phyloP scores from a whole-genome alignment of 805 yeast species.

The Metschnikowia gelsemii region DNA sequence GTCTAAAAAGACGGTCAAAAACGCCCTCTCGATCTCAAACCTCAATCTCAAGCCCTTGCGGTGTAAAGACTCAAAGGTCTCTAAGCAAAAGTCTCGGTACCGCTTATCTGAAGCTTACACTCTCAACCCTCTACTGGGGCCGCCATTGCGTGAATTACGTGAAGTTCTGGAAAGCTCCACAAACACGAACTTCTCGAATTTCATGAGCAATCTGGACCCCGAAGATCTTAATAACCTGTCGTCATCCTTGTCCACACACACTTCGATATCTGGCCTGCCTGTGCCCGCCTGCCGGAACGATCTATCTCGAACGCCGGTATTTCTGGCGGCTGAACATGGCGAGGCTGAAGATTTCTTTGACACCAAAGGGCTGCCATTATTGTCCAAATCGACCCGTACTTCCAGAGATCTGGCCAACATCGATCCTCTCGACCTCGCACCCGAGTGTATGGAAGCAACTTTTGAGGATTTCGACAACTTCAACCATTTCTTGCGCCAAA shows the following conservation, averaged over 20 bases:
- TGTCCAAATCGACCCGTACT: conserved; percentile 5
- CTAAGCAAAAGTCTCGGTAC: conserved; percentile 43
- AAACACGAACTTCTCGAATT: conserved; percentile 15
- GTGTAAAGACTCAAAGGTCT: conserved; percentile 31
- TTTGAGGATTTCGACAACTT: conserved; percentile 26
- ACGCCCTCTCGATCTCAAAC: conserved; percentile 34
- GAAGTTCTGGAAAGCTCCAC: conserved; percentile 18
- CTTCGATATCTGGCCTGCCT: conserved; percentile 8
- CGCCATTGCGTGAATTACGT: conserved; percentile 17
- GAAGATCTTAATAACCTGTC: conserved; percentile 1
- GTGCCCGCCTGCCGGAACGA: neutral
- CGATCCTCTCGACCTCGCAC: conserved; percentile 7
- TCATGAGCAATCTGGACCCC: conserved; percentile 13
- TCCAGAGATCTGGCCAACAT: conserved; percentile 2
- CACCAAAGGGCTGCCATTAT: conserved; percentile 11
- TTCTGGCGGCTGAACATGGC: conserved; percentile 1
- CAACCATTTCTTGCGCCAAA: conserved; percentile 30
- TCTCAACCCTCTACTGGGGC: conserved; percentile 33
- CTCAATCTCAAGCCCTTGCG: conserved; percentile 41
- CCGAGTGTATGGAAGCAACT: conserved; percentile 6
- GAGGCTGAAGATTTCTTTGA: neutral
- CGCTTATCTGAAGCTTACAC: conserved; percentile 39
- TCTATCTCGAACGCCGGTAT: conserved; percentile 7
- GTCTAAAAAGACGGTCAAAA: conserved; percentile 18
- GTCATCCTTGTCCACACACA: conserved; percentile 1